These are phyloP conservation scores for Vaccinium corymbosum DNA, from an alignment of 148 eudicot genomes.

Conservation along the genomic window DNA sequence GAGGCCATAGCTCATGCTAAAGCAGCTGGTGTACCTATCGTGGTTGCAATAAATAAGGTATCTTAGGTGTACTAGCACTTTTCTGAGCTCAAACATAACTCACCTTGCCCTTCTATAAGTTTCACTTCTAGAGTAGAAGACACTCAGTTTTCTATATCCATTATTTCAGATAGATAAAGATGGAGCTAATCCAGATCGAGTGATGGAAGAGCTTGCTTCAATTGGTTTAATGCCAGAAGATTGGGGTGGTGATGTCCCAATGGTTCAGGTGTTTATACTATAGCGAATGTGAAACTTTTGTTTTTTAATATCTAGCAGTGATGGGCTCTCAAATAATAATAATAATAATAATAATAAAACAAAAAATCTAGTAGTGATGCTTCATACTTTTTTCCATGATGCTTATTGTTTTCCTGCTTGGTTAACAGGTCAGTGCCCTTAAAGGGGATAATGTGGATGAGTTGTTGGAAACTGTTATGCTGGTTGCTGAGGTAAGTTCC, in stretches of 20 bases:
- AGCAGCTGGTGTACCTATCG: conserved; percentile 95
- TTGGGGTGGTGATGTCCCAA: conserved; percentile 92
- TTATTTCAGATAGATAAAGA: conserved; percentile 78
- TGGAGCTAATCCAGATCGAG: conserved; percentile 97
- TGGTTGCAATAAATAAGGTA: conserved; percentile 95
- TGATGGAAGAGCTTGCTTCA: conserved; percentile 93
- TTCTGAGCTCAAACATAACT: background rate
- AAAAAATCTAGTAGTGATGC: background rate
- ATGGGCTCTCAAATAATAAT: background rate
- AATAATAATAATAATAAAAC: too few relatives aligned
- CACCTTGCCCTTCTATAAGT: background rate
- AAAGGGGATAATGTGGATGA: conserved; percentile 89
- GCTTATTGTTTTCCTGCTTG: conserved; percentile 11
- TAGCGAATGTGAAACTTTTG: background rate
- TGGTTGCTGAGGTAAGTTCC: conserved; percentile 85
- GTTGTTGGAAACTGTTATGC: conserved; percentile 86
- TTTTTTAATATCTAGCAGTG: background rate
- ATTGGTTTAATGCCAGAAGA: conserved; percentile 92
- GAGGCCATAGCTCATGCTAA: conserved; percentile 99
- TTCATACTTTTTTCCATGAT: background rate
- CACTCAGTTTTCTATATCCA: conserved; percentile 12
- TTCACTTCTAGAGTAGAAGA: background rate
- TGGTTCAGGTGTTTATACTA: conserved; percentile 65
- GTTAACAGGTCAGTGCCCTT: conserved; percentile 87
- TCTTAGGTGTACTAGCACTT: conserved; percentile 6